Conservation (phyloP, 2,329 filamentous ascomycete species). For the Spiromastix sp. region DNA sequence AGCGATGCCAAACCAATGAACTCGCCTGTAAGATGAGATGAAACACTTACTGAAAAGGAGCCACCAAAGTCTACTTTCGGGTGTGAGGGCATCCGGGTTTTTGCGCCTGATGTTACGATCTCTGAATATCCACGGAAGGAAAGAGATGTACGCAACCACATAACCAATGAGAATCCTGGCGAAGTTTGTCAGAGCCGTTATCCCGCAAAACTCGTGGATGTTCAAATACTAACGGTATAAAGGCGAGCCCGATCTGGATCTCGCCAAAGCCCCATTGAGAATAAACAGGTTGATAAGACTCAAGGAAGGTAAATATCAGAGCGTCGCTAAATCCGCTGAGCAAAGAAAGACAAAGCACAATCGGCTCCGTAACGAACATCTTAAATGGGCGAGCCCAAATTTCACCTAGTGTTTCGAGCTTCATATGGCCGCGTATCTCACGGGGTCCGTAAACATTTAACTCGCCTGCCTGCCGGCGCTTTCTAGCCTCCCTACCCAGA, state of each 20-base stretch:
- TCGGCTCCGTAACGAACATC: conserved; percentile 56
- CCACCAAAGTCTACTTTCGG: conserved; percentile 51
- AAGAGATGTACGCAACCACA: conserved; percentile 45
- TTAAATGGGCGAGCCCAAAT: conserved; percentile 53
- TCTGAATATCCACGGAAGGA: conserved; percentile 42
- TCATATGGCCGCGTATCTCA: conserved; percentile 52
- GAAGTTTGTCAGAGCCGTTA: not conserved
- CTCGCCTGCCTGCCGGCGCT: conserved; percentile 43
- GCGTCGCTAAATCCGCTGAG: conserved; percentile 56
- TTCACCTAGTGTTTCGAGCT: conserved; percentile 43
- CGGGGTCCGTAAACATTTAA: conserved; percentile 60
- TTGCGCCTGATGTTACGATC: conserved; percentile 30
- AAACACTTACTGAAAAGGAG: conserved; percentile 39
- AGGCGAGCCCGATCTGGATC: conserved; percentile 39
- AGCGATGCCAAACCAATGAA: no score
- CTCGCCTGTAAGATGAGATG: not conserved
- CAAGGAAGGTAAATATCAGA: conserved; percentile 57
- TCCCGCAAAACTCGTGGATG: not conserved
- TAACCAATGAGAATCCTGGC: conserved; percentile 44
- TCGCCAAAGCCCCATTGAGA: conserved; percentile 48
- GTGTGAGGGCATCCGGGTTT: conserved; percentile 43
- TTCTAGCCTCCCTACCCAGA: conserved; percentile 49
- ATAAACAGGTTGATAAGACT: conserved; percentile 51
- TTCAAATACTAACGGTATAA: conserved; percentile 37
- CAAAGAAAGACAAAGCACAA: conserved; percentile 51